A percentile compares a stretch with the other conserved stretches of the same genome.
Conservation (phyloP, 2,329 filamentous ascomycete species). For the Falciphora oryzae region DNA sequence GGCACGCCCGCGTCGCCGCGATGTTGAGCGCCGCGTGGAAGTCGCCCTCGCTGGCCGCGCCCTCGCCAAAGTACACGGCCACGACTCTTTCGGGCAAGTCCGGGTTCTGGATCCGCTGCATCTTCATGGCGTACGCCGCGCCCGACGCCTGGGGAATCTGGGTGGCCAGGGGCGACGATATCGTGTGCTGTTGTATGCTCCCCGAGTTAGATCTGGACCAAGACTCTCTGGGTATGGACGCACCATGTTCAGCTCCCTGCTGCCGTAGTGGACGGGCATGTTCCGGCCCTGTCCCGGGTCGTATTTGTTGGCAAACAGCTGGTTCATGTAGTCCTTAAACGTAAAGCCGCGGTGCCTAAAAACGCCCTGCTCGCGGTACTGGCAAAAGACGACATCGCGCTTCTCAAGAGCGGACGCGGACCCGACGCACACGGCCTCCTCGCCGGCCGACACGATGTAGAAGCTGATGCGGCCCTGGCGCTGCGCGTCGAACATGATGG, state of each 20-base stretch:
- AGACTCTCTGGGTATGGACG: conserved; percentile 20
- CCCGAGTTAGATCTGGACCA: neutral
- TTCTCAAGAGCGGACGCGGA: conserved; percentile 76
- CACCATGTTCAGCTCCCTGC: conserved; percentile 75
- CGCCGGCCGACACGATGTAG: conserved; percentile 94
- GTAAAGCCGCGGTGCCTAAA: conserved; percentile 86
- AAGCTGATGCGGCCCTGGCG: conserved; percentile 90
- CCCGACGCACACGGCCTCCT: conserved; percentile 90
- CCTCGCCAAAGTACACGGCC: conserved; percentile 76
- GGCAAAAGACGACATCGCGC: conserved; percentile 87
- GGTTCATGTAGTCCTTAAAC: conserved; percentile 87
- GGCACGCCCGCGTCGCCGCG: conserved; percentile 69
- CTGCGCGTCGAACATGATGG: conserved; percentile 98
- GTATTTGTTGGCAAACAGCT: conserved; percentile 81
- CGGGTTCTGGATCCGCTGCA: conserved; percentile 62
- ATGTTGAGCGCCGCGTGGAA: conserved; percentile 81
- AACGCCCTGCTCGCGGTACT: conserved; percentile 91
- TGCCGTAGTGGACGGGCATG: conserved; percentile 97
- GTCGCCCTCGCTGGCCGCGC: conserved; percentile 74
- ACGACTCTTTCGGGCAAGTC: conserved; percentile 55
- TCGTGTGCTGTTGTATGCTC: conserved; percentile 53
- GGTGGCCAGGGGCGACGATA: conserved; percentile 71
- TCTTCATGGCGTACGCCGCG: conserved; percentile 72
- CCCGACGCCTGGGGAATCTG: conserved; percentile 76
- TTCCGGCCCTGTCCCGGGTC: conserved; percentile 80